Conservation (phyloP, 2,329 filamentous ascomycete genomes). For the Rhynchosporium graminicola region DNA sequence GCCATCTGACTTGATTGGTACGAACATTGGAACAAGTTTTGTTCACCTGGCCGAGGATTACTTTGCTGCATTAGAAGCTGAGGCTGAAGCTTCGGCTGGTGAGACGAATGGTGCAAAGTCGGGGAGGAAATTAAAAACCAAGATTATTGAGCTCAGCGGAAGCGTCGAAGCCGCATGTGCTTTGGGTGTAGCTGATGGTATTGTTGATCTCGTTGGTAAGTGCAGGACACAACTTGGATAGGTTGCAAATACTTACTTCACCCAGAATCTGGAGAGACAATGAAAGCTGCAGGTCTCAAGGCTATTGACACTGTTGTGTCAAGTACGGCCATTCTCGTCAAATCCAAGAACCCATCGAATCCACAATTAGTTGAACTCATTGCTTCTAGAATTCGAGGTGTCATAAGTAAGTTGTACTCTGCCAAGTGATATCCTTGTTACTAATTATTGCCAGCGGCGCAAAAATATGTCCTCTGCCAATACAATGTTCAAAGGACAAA, state of each 20-base stretch:
- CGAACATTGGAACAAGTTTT: slow-evolving; percentile 95
- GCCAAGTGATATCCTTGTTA: slow-evolving; percentile 1
- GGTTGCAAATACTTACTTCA: slow-evolving; percentile 25
- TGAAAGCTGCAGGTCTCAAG: slow-evolving; percentile 92
- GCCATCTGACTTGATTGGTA: slow-evolving; percentile 80
- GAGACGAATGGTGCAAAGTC: slow-evolving; percentile 40
- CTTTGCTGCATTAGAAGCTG: slow-evolving; percentile 75
- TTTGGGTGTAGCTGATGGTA: slow-evolving; percentile 91
- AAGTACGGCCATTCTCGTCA: slow-evolving; percentile 86
- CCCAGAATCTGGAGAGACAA: slow-evolving; percentile 93
- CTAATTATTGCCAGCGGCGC: slow-evolving; percentile 59
- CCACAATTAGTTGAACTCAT: slow-evolving; percentile 81
- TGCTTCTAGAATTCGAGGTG: slow-evolving; percentile 81
- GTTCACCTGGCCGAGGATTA: slow-evolving; percentile 80
- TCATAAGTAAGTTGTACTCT: slow-evolving; percentile 66
- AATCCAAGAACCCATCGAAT: slow-evolving; percentile 81
- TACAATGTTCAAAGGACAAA: slow-evolving; percentile 83
- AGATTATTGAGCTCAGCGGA: slow-evolving; percentile 90
- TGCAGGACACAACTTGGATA: slow-evolving; percentile 6
- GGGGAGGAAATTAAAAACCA: slow-evolving; percentile 68
- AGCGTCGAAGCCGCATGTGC: slow-evolving; percentile 98
- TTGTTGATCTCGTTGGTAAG: slow-evolving; percentile 94
- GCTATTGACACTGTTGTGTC: slow-evolving; percentile 92
- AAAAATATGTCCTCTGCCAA: slow-evolving; percentile 91
- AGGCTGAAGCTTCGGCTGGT: slow-evolving; percentile 40